Percentiles rank a stretch among this genome's conserved stretches.
Conservation (phyloP, 75 land plant genomes). For the Gnetum montanum region DNA sequence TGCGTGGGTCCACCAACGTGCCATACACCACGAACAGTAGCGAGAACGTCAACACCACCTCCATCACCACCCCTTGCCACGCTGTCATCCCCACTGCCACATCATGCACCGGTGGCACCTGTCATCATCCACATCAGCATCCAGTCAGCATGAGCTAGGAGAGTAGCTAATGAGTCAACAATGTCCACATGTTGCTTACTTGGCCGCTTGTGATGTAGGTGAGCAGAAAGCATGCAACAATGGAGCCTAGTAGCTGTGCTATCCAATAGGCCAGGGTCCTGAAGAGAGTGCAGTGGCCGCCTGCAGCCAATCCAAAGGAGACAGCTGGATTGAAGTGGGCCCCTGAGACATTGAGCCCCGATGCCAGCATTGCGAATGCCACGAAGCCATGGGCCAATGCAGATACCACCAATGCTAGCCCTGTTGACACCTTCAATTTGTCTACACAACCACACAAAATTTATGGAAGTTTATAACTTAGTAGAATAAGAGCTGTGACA, state of each 20-base stretch:
- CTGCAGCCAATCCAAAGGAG: conserved; percentile 53
- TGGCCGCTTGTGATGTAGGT: conserved; percentile 34
- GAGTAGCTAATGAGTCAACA: no score
- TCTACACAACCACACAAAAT: no score
- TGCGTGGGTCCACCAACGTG: conserved; percentile 58
- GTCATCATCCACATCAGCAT: conserved; percentile 7
- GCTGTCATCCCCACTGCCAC: conserved; percentile 37
- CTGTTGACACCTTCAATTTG: no score
- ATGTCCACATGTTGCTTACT: no score
- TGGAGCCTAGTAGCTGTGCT: conserved; percentile 47
- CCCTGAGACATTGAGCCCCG: conserved; percentile 39
- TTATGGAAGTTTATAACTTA: no score
- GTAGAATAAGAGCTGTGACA: no score
- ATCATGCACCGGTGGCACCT: conserved; percentile 46
- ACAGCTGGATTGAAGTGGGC: conserved; percentile 80
- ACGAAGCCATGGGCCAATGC: conserved; percentile 36
- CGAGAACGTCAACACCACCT: conserved; percentile 59
- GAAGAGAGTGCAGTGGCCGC: conserved; percentile 59
- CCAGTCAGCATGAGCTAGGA: no score
- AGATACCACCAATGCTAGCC: conserved; percentile 15
- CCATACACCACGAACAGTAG: conserved; percentile 61
- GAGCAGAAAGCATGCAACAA: conserved; percentile 52
- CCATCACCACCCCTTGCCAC: conserved; percentile 46
- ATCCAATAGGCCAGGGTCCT: conserved; percentile 45
- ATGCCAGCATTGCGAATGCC: conserved; percentile 6